These are phyloP conservation scores for Volvox reticuliferus DNA, from an alignment of 139 green algal species.

Conservation along the genomic window DNA sequence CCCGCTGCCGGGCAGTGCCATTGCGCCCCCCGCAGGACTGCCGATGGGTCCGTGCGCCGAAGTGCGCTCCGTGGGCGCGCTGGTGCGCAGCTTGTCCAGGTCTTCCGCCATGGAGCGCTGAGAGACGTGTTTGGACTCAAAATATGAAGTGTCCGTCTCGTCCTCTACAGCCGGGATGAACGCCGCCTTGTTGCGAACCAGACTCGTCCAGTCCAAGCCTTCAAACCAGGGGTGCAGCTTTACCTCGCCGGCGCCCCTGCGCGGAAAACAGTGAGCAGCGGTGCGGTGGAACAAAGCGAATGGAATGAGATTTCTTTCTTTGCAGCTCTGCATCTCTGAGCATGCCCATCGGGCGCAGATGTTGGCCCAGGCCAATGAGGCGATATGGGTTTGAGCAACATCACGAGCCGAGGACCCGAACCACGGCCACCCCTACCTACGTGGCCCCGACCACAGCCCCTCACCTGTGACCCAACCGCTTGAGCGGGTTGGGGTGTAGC, in stretches of 20 bases:
- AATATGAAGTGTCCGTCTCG: constrained; percentile 84
- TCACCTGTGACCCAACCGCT: constrained; percentile 78
- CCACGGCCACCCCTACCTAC: too few species aligned
- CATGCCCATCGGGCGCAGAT: too few species aligned
- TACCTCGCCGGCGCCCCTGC: constrained; percentile 77
- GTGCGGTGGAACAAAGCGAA: too few species aligned
- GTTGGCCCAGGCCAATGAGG: too few species aligned
- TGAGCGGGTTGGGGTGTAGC: constrained; percentile 75
- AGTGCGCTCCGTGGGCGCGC: neutral
- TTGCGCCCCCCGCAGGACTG: neutral
- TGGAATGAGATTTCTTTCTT: too few species aligned
- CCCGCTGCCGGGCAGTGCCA: constrained; percentile 5
- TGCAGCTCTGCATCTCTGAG: too few species aligned
- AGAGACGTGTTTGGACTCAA: constrained; percentile 61
- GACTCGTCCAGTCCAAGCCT: constrained; percentile 83
- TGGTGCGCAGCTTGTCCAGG: constrained; percentile 49
- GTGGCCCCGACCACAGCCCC: too few species aligned
- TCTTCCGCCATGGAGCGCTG: constrained; percentile 67
- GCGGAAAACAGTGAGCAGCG: neutral
- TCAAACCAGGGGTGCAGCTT: constrained; percentile 92
- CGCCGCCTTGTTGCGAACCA: constrained; percentile 80
- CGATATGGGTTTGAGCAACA: too few species aligned
- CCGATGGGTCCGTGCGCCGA: constrained; percentile 19
- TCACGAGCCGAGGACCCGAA: too few species aligned
- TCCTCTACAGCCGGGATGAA: constrained; percentile 80